phyloP scores from a whole-genome alignment of 148 eudicot genomes.

The Rhododendron molle region DNA sequence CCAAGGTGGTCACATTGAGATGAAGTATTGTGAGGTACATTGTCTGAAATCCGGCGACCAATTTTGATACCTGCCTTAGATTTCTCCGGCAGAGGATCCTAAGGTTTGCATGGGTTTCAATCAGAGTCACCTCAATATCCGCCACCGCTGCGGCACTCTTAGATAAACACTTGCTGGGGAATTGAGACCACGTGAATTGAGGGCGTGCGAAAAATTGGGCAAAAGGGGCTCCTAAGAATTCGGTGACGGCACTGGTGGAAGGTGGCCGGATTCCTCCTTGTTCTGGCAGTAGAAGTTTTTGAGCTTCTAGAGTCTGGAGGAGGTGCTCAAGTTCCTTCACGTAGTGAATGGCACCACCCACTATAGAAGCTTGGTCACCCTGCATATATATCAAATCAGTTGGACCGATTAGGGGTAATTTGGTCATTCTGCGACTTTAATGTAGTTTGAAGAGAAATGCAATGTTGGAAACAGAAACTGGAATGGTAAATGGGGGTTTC shows the following conservation, averaged over 20 bases:
- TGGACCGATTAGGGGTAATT: neutral
- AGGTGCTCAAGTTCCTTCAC: constrained; percentile 86
- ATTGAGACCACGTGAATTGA: constrained; percentile 41
- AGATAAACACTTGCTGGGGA: constrained; percentile 33
- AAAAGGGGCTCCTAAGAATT: constrained; percentile 23
- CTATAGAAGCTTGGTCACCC: constrained; percentile 99
- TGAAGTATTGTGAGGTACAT: constrained; percentile 61
- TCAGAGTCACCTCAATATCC: constrained; percentile 75
- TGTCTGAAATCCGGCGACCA: constrained; percentile 63
- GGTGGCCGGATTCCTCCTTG: constrained; percentile 7
- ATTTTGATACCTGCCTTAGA: constrained; percentile 51
- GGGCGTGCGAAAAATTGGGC: constrained; percentile 59
- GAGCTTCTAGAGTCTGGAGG: constrained; percentile 67
- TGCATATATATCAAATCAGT: constrained; percentile 10
- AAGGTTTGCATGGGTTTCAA: constrained; percentile 78
- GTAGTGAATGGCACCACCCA: constrained; percentile 87
- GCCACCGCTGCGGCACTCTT: constrained; percentile 44
- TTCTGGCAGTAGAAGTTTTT: constrained; percentile 35
- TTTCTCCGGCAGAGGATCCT: constrained; percentile 42
- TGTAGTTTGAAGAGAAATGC: neutral
- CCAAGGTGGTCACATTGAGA: constrained; percentile 73
- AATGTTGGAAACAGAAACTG: neutral
- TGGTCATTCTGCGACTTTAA: neutral
- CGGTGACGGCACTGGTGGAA: constrained; percentile 8
- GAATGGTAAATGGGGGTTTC: neutral